A percentile compares a stretch with the other conserved stretches of the same genome.
phyloP scores from a whole-genome alignment of 805 yeast species.

The Saturnispora kantuleensis region DNA sequence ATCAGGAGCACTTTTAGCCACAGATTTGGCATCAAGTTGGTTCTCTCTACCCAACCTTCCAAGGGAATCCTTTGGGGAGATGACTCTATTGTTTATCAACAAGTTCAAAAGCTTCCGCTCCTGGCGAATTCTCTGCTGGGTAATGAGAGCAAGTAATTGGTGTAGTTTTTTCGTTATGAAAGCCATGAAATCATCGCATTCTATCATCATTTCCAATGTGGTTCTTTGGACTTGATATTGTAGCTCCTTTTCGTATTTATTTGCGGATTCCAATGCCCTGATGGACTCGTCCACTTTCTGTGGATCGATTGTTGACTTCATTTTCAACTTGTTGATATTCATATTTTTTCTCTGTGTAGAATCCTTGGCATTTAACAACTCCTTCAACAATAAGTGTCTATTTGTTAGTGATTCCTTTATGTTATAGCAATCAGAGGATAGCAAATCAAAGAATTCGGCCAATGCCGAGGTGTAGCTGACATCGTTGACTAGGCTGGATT shows the following conservation, averaged over 20 bases:
- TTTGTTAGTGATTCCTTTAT: conserved; percentile 90
- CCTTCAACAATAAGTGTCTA: conserved; percentile 88
- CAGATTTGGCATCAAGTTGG: conserved; percentile 28
- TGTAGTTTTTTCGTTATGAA: conserved; percentile 45
- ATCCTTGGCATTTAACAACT: conserved; percentile 68
- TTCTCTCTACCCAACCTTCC: conserved; percentile 72
- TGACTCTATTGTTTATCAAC: conserved; percentile 47
- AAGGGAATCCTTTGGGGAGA: conserved; percentile 31
- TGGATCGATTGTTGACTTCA: conserved; percentile 70
- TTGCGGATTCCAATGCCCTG: conserved; percentile 66
- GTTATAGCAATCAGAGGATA: conserved; percentile 68
- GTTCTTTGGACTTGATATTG: conserved; percentile 72
- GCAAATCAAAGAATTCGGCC: conserved; percentile 61
- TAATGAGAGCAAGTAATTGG: conserved; percentile 44
- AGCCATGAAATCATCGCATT: conserved; percentile 48
- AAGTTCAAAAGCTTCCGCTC: conserved; percentile 72
- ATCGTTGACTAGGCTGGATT: conserved; percentile 61
- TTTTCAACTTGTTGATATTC: conserved; percentile 61
- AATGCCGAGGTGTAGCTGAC: conserved; percentile 63
- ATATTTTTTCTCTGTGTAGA: conserved; percentile 61
- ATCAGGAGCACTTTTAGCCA: too few relatives aligned
- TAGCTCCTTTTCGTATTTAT: conserved; percentile 63
- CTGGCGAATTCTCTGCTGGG: conserved; percentile 68
- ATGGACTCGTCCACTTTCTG: conserved; percentile 86
- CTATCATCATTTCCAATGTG: conserved; percentile 76